Evolutionary conservation across 257 asterid species (phyloP).

Genomic region (Lantana camara): DNA sequence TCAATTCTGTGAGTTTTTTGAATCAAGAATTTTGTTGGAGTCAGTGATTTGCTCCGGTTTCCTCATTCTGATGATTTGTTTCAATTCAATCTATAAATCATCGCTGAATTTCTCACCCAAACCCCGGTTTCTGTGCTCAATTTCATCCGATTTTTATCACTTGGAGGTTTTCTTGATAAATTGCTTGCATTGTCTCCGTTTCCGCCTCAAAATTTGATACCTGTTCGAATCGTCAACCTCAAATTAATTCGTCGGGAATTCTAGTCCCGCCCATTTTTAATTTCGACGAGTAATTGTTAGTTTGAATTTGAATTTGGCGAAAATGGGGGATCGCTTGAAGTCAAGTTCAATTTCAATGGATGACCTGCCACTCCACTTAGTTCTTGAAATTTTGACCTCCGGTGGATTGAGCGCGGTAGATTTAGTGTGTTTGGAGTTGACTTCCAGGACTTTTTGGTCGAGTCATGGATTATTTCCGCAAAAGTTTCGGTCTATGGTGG

Average conservation of each 20-base stretch:
- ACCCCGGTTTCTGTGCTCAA: conserved; percentile 45
- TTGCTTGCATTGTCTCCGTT: conserved; percentile 44
- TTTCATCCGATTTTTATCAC: conserved; percentile 52
- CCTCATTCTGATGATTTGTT: conserved; percentile 48
- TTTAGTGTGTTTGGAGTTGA: conserved; percentile 66
- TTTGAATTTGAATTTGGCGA: conserved; percentile 3
- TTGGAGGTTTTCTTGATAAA: conserved; percentile 41
- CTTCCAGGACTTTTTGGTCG: conserved; percentile 55
- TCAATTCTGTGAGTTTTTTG: conserved; percentile 6
- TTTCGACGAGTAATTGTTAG: conserved; percentile 2
- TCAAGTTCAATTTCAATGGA: conserved; percentile 49
- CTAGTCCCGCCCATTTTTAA: conserved; percentile 12
- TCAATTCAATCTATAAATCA: conserved; percentile 31
- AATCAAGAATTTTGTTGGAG: conserved; percentile 1
- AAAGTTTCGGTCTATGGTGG: conserved; percentile 64
- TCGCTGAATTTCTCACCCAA: conserved; percentile 33
- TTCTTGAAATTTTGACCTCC: conserved; percentile 68
- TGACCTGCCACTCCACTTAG: conserved; percentile 72
- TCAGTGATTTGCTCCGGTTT: conserved; percentile 30
- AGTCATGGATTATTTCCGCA: conserved; percentile 52
- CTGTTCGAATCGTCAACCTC: conserved; percentile 13
- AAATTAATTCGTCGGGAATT: not conserved
- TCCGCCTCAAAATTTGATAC: conserved; percentile 51
- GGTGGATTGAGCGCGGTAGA: conserved; percentile 65
- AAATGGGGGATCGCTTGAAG: conserved; percentile 65